Conservation (phyloP, 176 grass and related monocot genomes). For the Oropetium thomaeum region DNA sequence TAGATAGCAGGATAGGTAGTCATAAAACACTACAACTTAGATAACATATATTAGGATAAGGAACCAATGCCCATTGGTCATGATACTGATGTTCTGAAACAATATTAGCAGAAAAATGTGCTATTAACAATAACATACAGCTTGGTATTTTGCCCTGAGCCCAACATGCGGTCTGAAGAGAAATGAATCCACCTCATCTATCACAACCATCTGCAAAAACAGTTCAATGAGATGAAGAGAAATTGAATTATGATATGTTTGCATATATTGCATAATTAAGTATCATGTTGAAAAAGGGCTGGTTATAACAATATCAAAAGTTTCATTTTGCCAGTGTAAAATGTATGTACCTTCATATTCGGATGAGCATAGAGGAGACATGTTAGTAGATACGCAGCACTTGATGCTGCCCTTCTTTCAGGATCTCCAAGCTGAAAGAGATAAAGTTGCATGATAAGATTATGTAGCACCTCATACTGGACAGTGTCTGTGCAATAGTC, state of each 20-base stretch:
- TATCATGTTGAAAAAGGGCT: constrained; percentile 3
- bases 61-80: not conserved
- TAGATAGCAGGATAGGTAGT: not conserved
- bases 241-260: not conserved
- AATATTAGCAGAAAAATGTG: constrained; percentile 20
- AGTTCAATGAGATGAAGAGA: not conserved
- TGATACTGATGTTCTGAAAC: not conserved
- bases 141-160: constrained; percentile 86
- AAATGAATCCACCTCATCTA: constrained; percentile 96
- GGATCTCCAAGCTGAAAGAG: constrained; percentile 85
- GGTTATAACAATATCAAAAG: not conserved
- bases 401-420: constrained; percentile 85
- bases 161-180: constrained; percentile 91
- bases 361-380: constrained; percentile 75
- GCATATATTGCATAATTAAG: constrained; percentile 17
- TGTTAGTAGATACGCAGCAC: constrained; percentile 80
- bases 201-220: constrained; percentile 75
- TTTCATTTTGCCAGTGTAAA: not conserved
- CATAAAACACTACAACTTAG: not conserved
- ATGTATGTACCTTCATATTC: constrained; percentile 82
- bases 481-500: not conserved
- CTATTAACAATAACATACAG: constrained; percentile 60
- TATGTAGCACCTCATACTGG: not conserved
- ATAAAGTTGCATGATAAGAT: constrained; percentile 18
- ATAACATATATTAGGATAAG: not conserved